Evolutionary conservation across 257 asterid species (phyloP).

Genomic region (Solanum pennellii): DNA sequence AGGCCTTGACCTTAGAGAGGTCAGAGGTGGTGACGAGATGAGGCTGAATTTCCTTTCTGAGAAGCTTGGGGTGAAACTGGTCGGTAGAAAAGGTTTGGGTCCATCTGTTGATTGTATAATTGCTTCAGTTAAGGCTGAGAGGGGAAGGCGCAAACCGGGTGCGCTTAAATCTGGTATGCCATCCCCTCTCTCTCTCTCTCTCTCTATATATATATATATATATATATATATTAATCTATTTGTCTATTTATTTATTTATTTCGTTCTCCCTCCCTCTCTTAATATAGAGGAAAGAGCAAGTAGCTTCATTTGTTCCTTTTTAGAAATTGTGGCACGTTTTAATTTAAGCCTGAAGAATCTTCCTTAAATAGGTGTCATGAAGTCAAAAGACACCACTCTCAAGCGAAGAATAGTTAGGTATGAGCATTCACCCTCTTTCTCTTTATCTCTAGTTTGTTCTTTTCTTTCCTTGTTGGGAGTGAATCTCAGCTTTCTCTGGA

Average conservation of each 20-base stretch:
- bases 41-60: conserved; percentile 61
- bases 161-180: conserved; percentile 39
- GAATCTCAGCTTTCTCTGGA: background rate
- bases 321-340: background rate
- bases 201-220: too few species aligned
- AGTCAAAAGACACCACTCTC: conserved; percentile 28
- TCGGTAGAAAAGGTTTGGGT: conserved; percentile 94
- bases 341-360: background rate
- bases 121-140: conserved; percentile 71
- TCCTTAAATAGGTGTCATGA: conserved; percentile 29
- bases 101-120: conserved; percentile 78
- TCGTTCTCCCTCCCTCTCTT: background rate
- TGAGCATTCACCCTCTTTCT: background rate
- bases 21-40: conserved; percentile 86
- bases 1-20: conserved; percentile 88
- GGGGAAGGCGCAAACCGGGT: conserved; percentile 44
- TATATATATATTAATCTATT: too few species aligned
- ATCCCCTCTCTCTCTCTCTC: too few species aligned
- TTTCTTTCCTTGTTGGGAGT: background rate
- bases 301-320: background rate
- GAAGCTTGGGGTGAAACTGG: conserved; percentile 70
- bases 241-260: too few species aligned
- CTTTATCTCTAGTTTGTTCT: conserved; percentile 2
- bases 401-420: conserved; percentile 57
- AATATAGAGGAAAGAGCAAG: background rate